These are phyloP conservation scores for Fragaria nilgerrensis DNA, from an alignment of 306 rosid genomes.

Conservation along the genomic window DNA sequence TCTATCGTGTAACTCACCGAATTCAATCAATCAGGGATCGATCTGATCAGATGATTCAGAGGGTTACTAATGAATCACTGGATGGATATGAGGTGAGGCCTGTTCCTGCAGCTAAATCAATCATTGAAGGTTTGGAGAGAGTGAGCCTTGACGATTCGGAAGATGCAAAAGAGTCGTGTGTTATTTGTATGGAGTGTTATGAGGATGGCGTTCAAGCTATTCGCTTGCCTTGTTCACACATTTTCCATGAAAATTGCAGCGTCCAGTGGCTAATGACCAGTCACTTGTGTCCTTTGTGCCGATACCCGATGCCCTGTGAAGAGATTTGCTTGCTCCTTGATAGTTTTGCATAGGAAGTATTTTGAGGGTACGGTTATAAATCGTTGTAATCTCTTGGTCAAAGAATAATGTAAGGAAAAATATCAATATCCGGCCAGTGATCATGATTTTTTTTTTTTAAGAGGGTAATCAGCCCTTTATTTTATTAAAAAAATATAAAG, in stretches of 20 bases:
- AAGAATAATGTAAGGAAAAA: no score
- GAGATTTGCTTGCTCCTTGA: background rate
- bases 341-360: background rate
- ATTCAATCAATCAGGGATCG: background rate
- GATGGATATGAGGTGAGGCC: background rate
- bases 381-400: background rate
- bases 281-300: slow-evolving; percentile 4
- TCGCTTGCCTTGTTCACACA: slow-evolving; percentile 2
- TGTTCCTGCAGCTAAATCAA: background rate
- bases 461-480: no score
- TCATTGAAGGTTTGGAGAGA: background rate
- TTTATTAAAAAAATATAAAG: no score
- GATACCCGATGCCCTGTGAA: background rate
- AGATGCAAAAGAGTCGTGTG: background rate
- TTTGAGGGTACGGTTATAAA: background rate
- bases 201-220: background rate
- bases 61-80: background rate
- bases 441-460: no score
- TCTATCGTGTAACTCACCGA: background rate
- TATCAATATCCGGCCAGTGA: no score
- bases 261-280: background rate
- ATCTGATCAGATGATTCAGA: background rate
- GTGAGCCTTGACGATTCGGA: background rate
- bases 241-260: background rate
- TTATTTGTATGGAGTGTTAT: slow-evolving; percentile 1